Evolutionary conservation across 2,329 filamentous ascomycete genomes (phyloP), one percentile per base, ranked within the genome.

Genomic region (Paraphaeosphaeria minitans): DNA sequence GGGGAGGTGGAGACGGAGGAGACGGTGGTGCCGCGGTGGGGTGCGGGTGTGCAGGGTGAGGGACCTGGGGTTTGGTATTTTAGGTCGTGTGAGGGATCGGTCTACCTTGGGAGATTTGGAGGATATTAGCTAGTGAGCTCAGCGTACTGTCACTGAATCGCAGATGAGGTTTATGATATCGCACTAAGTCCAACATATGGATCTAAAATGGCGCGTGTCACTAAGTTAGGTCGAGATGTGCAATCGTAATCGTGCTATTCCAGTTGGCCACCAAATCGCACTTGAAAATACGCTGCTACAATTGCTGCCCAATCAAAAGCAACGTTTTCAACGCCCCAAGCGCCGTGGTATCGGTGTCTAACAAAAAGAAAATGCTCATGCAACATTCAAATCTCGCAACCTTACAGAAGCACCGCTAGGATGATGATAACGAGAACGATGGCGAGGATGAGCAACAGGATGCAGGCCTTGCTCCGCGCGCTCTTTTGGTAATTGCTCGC

Each of bases 401-500:
- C 43, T 58, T 91, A 90, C 68, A 97, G 75, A 53, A 93, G 87
- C 53, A 94, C 90, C 14, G 95, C 96, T 67, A 99, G 80, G 59
- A 99, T 83, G 46, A 99, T 89, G 67, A 99, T 92, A 3, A 92
- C 90, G 70, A 98, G 77, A 59, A 99, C 95, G 49, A 99, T 86
- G 1, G 90, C 89, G 71, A 99, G 77, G 60, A 99, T 94, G 52
- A 99, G 79, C 71, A 99, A 79, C 74, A 99, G 80, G 75, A 93
- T 97, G 76, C 94, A 99, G 42, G 92, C 91, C 83, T 96, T 97
- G 79, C 92, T 95, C 65, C 96, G 86, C 29, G 95, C 95, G 62
- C 92, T 93, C 84, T 93, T 97, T 82, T 99, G 96, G 78, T 98
- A 96, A 69, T 92, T 84, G 63, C 90, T 92, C 19, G 95, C 95